Percentiles rank a stretch among this genome's conserved stretches.
These are phyloP conservation scores for Tardiomyces depauwii DNA, from an alignment of 1,139 yeast genomes.

Conservation along the genomic window DNA sequence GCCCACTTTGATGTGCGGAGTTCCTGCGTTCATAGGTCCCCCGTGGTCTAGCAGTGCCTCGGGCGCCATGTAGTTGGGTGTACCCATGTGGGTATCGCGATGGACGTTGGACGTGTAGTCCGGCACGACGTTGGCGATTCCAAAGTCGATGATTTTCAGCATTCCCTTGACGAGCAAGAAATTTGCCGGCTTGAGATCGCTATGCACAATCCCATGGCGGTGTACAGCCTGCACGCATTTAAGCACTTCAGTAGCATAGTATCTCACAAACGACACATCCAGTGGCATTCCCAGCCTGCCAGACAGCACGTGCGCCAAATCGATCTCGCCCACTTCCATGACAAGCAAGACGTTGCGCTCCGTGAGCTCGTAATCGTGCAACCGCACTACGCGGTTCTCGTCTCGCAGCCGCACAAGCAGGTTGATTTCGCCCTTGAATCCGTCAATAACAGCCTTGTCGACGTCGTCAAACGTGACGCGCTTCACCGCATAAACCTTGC, in stretches of 20 bases:
- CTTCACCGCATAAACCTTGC: slow-evolving; percentile 64
- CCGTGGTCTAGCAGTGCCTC: slow-evolving; percentile 62
- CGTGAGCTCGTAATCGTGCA: slow-evolving; percentile 62
- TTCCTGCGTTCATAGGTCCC: neutral
- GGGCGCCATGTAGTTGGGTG: slow-evolving; percentile 98
- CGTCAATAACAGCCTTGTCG: slow-evolving; percentile 60
- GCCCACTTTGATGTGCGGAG: slow-evolving; percentile 47
- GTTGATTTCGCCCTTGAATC: slow-evolving; percentile 86
- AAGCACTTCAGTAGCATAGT: slow-evolving; percentile 68
- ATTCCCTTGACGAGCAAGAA: slow-evolving; percentile 79
- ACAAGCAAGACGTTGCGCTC: slow-evolving; percentile 58
- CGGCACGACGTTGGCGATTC: slow-evolving; percentile 90
- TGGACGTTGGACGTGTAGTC: slow-evolving; percentile 87
- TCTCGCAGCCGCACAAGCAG: slow-evolving; percentile 49
- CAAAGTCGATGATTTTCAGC: slow-evolving; percentile 86
- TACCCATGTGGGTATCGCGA: slow-evolving; percentile 86
- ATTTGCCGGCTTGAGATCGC: slow-evolving; percentile 93
- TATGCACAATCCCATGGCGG: slow-evolving; percentile 78
- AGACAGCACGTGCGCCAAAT: slow-evolving; percentile 71
- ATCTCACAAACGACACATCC: slow-evolving; percentile 71
- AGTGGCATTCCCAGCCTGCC: slow-evolving; percentile 42
- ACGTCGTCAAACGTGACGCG: slow-evolving; percentile 63
- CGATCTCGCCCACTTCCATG: slow-evolving; percentile 95
- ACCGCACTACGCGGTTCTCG: slow-evolving; percentile 64
- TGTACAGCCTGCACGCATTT: slow-evolving; percentile 85